Conservation (phyloP, 1,139 yeast genomes). For the Pichia sp. region DNA sequence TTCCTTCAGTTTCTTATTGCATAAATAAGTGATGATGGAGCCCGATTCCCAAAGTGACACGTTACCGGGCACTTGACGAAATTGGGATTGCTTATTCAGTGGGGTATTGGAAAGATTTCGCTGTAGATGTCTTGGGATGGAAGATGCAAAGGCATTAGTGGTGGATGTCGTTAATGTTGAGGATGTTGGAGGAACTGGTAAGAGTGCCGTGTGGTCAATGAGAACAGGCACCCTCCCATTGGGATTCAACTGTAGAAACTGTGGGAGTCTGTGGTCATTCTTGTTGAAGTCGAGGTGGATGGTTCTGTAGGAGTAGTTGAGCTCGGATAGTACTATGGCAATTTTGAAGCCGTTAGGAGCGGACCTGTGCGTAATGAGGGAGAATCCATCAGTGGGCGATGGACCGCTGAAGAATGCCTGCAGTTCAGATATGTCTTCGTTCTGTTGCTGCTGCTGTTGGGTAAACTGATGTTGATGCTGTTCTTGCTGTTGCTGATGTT, state of each 20-base stretch:
- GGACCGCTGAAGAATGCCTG: constrained; percentile 55
- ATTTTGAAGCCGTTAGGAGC: constrained; percentile 98
- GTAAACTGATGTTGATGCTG: too few relatives aligned
- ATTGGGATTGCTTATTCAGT: not conserved
- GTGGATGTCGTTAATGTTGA: too few relatives aligned
- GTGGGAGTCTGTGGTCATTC: constrained; percentile 92
- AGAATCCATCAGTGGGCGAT: constrained; percentile 78
- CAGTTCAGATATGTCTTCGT: constrained; percentile 34
- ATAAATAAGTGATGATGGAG: constrained; percentile 75
- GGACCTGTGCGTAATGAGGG: constrained; percentile 82
- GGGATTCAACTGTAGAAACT: constrained; percentile 85
- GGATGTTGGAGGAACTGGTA: too few relatives aligned
- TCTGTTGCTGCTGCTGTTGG: not conserved
- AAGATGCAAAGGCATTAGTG: too few relatives aligned
- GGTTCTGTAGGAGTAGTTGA: constrained; percentile 73
- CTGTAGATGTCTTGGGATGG: too few relatives aligned
- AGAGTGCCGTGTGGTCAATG: constrained; percentile 68
- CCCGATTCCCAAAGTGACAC: constrained; percentile 88
- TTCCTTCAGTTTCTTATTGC: constrained; percentile 59
- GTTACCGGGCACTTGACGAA: too few relatives aligned
- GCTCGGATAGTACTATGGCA: constrained; percentile 81
- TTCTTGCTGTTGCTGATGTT: constrained; percentile 6
- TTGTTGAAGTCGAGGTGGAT: constrained; percentile 80
- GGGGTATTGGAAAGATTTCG: constrained; percentile 27
- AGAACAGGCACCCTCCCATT: constrained; percentile 93